Percentiles rank a stretch among this genome's conserved stretches.
These are phyloP conservation scores for Solanum dulcamara DNA, from an alignment of 257 asterid genomes.

Conservation along the genomic window DNA sequence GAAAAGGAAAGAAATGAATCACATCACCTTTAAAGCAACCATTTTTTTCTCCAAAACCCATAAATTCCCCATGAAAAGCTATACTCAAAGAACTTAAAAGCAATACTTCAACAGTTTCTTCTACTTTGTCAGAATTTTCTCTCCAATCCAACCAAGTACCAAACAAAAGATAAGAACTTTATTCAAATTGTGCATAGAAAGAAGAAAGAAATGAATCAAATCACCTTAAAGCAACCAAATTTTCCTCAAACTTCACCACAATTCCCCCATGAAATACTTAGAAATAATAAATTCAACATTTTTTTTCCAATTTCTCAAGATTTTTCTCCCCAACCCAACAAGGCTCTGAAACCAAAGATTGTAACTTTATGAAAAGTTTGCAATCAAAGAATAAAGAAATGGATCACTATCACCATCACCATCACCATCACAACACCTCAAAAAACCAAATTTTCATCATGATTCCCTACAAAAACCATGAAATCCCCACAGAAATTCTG, in stretches of 20 bases:
- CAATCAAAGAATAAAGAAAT: not conserved
- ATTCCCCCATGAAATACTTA: not conserved
- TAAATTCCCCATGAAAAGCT: not conserved
- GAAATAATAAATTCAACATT: not conserved
- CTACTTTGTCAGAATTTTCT: not conserved
- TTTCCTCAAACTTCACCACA: not conserved
- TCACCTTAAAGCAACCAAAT: not conserved
- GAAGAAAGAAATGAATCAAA: not conserved
- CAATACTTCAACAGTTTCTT: not conserved
- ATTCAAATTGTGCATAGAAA: not conserved
- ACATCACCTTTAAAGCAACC: not conserved
- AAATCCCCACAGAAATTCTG: too few species aligned
- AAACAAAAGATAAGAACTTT: not conserved
- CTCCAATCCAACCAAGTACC: not conserved
- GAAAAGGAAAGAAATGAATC: not conserved
- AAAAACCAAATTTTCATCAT: not conserved
- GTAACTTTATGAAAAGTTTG: not conserved
- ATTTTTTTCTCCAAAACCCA: not conserved
- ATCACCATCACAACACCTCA: not conserved
- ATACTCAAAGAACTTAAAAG: not conserved
- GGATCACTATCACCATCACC: not conserved
- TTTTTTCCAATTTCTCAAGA: not conserved
- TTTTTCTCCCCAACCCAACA: not conserved
- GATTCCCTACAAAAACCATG: not conserved
- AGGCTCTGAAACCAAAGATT: not conserved